Base-by-base conservation (phyloP, 805 yeast species). In the Candida suzukii region DNA sequence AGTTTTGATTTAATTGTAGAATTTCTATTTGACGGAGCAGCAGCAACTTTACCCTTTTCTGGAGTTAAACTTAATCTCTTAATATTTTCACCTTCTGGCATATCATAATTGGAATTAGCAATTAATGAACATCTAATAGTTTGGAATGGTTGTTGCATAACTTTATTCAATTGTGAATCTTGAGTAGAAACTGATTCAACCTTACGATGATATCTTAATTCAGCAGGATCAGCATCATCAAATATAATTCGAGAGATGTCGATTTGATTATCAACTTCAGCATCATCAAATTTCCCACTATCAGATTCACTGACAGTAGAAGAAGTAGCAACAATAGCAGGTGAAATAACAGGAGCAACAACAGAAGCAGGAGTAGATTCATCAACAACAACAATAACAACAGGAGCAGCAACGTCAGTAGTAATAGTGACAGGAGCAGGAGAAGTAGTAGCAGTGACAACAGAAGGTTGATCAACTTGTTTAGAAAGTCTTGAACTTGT, bases 201-300 rank as follows among this genome's bases (percentile, higher is more conserved):
- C 37, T 56, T 60, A 40, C 58, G 52, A 29, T 58, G 62, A 10
- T 53, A 48, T 30, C 18, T 49, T 13, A 57, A 34, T 16, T 41
- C 42, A 25, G 24, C 41, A 2, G 53, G 48, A 10, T 42, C 39
- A 3, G 39, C 31, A 16, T 49, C 47, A 22, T 39, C 28, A 27
- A 37, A 26, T 13, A 22, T 16, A 30, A 16, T 12, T 13, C 18
- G 35, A 2, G 28, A 21, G 34, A 14, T 12, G 18, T 40, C 31
- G 10, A 19, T 19, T 18, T 22, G 20, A n/a, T 35, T 7, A 27
- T 47, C 50, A n/a, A 37, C 43, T 28, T 57, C 60, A 3, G 60
- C 62, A 46, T 60, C 64, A 1, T 59, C 63, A 51, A 54, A 60
- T 32, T 48, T 50, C 31, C 51, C 57, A 16, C 40, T 43, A 2